Conservation (phyloP, 805 yeast genomes). For the Kodamaea jinghongensis region DNA sequence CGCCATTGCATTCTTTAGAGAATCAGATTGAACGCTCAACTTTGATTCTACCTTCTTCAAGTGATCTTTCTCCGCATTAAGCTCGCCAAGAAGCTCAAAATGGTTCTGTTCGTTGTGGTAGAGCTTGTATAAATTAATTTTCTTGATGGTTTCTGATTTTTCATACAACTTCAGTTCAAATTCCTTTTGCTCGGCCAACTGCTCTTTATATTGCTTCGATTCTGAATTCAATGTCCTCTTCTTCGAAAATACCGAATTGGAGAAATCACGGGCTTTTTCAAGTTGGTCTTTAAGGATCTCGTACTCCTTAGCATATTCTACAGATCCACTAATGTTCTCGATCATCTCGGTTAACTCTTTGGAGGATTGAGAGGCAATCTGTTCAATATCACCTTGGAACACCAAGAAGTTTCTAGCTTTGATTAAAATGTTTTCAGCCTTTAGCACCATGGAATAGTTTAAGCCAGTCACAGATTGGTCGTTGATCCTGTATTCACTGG, state of each 20-base stretch:
- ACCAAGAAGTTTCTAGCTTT: constrained; percentile 91
- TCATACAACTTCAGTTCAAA: constrained; percentile 56
- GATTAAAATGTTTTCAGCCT: constrained; percentile 75
- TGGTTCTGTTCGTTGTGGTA: constrained; percentile 54
- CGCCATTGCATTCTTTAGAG: constrained; percentile 26
- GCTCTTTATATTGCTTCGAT: constrained; percentile 73
- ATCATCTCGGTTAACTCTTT: constrained; percentile 67
- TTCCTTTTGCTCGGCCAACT: constrained; percentile 65
- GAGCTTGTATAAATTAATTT: constrained; percentile 59
- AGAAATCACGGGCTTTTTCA: constrained; percentile 61
- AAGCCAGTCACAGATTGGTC: constrained; percentile 56
- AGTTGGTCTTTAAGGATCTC: constrained; percentile 60
- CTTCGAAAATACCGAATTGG: constrained; percentile 63
- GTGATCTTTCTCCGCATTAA: constrained; percentile 34
- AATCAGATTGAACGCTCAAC: constrained; percentile 25
- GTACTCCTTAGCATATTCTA: constrained; percentile 64
- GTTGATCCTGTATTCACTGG: constrained; percentile 67
- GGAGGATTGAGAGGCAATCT: constrained; percentile 84
- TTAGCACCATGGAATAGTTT: constrained; percentile 65
- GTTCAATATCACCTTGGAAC: constrained; percentile 96
- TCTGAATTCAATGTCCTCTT: constrained; percentile 72
- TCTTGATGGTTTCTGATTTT: constrained; percentile 44
- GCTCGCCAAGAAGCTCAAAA: constrained; percentile 30
- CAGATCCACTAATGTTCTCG: constrained; percentile 83
- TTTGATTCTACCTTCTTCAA: constrained; percentile 33